Conservation (phyloP, 495 filamentous ascomycete genomes). For the Penicillium roqueforti region DNA sequence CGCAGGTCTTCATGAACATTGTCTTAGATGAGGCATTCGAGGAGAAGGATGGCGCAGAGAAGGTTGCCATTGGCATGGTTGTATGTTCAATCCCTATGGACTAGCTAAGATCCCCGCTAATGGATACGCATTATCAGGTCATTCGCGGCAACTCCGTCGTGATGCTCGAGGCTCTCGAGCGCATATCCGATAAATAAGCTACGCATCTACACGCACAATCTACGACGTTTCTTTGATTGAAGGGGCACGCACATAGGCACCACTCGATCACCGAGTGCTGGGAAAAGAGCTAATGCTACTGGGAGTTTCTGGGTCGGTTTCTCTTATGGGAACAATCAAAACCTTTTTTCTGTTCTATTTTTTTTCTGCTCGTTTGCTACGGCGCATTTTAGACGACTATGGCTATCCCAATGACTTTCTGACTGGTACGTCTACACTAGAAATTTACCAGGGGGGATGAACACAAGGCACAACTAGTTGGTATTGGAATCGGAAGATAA, state of each 20-base stretch:
- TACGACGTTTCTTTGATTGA: constrained; percentile 20
- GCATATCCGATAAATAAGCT: constrained; percentile 52
- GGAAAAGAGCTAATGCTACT: constrained; percentile 30
- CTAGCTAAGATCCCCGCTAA: constrained; percentile 1
- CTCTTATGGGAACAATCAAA: constrained; percentile 38
- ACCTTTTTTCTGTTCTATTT: constrained; percentile 26
- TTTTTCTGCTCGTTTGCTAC: constrained; percentile 7
- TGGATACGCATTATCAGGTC: constrained; percentile 34
- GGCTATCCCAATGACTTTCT: constrained; percentile 6
- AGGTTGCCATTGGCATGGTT: constrained; percentile 86
- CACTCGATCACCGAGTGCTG: constrained; percentile 14
- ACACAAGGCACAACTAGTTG: constrained; percentile 6
- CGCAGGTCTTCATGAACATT: constrained; percentile 95
- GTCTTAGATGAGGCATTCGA: constrained; percentile 97
- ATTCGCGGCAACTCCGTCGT: constrained; percentile 95
- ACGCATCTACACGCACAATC: constrained; percentile 12
- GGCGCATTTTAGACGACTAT: constrained; percentile 1
- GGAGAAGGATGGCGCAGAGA: constrained; percentile 89
- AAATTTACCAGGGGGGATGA: background rate
- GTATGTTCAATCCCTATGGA: constrained; percentile 47
- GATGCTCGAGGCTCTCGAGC: constrained; percentile 78
- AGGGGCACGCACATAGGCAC: constrained; percentile 17
- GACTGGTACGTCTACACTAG: background rate
- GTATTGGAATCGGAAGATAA: constrained; percentile 14
- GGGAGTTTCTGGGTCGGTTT: constrained; percentile 43